Evolutionary conservation across 768 basidiomycete species (phyloP).

Genomic region (Imleria badia): DNA sequence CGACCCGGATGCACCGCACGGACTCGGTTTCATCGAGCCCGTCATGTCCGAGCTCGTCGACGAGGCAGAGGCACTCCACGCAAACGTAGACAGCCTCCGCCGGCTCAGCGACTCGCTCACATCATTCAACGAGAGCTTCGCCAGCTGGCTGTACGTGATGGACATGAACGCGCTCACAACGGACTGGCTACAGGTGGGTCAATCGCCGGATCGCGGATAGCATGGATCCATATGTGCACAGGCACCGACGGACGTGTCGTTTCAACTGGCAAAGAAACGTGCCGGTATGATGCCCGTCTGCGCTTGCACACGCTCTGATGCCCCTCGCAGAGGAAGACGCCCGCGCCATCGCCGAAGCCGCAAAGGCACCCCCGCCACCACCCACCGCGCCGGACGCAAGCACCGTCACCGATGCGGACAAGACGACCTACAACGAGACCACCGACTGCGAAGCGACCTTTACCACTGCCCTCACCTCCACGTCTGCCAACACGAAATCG

Average conservation of each 20-base stretch:
- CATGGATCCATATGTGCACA: constrained; percentile 20
- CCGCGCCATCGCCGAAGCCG: constrained; percentile 49
- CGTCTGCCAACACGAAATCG: constrained; percentile 38
- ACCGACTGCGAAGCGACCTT: constrained; percentile 36
- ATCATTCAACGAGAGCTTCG: constrained; percentile 91
- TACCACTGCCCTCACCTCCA: constrained; percentile 25
- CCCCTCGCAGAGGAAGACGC: constrained; percentile 57
- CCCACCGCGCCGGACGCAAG: constrained; percentile 11
- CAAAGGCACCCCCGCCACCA: constrained; percentile 41
- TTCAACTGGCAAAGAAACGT: constrained; percentile 54
- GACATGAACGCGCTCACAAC: constrained; percentile 95
- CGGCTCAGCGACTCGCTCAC: constrained; percentile 72
- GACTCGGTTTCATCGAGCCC: constrained; percentile 82
- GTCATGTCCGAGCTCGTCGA: constrained; percentile 85
- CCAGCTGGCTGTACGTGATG: constrained; percentile 88
- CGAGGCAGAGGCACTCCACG: constrained; percentile 78
- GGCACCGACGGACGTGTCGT: constrained; percentile 64
- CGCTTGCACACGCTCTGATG: background rate
- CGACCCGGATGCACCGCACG: constrained; percentile 74
- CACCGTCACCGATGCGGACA: constrained; percentile 28
- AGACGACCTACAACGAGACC: constrained; percentile 30
- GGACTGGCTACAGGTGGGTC: constrained; percentile 80
- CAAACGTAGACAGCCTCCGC: constrained; percentile 71
- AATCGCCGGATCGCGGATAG: background rate
- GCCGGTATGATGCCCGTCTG: constrained; percentile 45